Evolutionary conservation across 2,329 filamentous ascomycete species (phyloP), one percentile per base, ranked within the genome.

Genomic region (Hypoxylon sp.): DNA sequence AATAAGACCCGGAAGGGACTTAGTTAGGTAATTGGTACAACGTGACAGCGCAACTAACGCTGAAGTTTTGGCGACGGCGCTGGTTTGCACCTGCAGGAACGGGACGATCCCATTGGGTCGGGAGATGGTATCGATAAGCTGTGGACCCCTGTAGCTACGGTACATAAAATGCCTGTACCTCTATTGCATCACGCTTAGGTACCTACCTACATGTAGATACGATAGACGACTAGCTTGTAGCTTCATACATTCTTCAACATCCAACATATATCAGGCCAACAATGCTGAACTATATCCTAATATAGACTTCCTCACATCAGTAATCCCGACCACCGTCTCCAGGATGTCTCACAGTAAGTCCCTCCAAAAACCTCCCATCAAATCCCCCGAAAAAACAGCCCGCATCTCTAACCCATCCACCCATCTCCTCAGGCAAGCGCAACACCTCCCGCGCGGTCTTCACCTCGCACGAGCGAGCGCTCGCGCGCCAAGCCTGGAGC

Each of bases 361-460:
- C 14, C 14, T 14, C 17, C 13, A 34, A 11, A 7, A 4, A 3
- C 17, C 21, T 1, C 17, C 14, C 6, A 43, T 17, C 10, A 38
- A 10, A 25, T 4, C 23, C 10, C 5, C 23, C 10, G 17, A 36
- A 1, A 2, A 21, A 13, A 32, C 23, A 53, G 6, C 74, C 71
- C 45, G 52, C 17, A 28, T 57, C 17, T n/a, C 59, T 59, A 59
- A 60, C 28, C 6, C 5, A 30, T 7, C 3, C 65, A 14, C n/a
- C 19, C n/a, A 13, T 43, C 32, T 3, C 41, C 13, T 10, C 72
- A 90, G 88, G 88, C 77, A 97, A 97, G 83, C 89, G 93, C 74
- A 97, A 98, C 82, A 97, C 94, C 48, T 95, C 93, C 48, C 90
- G 95, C 48, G 90, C 94, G 45, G 94, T 98, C 80, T 98, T 98